These are phyloP conservation scores for Balansia obtecta DNA, from an alignment of 2,329 filamentous ascomycete species.

Conservation along the genomic window DNA sequence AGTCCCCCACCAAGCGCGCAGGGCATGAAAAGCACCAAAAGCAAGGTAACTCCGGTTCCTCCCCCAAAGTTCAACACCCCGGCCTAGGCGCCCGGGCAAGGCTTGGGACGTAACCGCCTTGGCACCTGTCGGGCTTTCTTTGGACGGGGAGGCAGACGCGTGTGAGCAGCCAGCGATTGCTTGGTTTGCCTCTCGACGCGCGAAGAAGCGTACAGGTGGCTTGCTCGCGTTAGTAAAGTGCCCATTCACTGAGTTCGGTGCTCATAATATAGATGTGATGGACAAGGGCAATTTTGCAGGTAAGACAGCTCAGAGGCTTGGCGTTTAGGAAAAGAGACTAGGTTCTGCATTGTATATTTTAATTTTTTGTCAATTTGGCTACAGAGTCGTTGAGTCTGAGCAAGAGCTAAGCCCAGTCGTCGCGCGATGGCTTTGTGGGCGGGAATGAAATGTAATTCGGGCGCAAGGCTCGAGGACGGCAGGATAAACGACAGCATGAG, in stretches of 20 bases:
- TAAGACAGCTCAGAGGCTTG: constrained; percentile 4
- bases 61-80: constrained; percentile 11
- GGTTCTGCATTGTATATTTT: neutral
- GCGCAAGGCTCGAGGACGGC: too few species aligned
- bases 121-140: neutral
- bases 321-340: constrained; percentile 1
- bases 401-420: too few species aligned
- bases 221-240: neutral
- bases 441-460: neutral
- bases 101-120: neutral
- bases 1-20: constrained; percentile 12
- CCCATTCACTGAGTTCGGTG: neutral
- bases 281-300: neutral
- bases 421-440: neutral
- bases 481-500: too few species aligned
- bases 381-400: too few species aligned
- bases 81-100: constrained; percentile 12
- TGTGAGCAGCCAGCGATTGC: neutral
- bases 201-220: neutral
- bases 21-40: constrained; percentile 5
- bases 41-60: constrained; percentile 15
- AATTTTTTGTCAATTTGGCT: neutral
- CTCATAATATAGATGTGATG: neutral
- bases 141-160: neutral
- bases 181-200: neutral